A percentile compares a stretch with the other conserved stretches of the same genome.
Conservation (phyloP, 75 land plant genomes). For the Ceratopteris richardii region DNA sequence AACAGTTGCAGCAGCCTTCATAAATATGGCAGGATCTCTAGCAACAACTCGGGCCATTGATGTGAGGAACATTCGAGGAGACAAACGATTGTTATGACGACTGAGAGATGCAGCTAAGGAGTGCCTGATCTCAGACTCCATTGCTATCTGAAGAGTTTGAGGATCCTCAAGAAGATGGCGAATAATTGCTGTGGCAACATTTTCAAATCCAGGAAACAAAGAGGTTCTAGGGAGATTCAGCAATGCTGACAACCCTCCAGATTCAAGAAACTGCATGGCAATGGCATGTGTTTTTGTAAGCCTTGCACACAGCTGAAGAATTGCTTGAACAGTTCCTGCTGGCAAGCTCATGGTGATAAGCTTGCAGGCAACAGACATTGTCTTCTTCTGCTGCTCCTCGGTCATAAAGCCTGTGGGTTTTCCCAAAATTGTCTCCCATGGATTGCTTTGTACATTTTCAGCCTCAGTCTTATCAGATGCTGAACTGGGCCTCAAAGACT, state of each 20-base stretch:
- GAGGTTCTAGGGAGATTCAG: constrained; percentile 62
- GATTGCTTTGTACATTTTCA: constrained; percentile 23
- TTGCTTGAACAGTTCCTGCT: constrained; percentile 60
- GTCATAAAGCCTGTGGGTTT: constrained; percentile 69
- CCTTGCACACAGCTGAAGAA: constrained; percentile 84
- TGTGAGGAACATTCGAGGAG: constrained; percentile 63
- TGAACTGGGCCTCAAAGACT: constrained; percentile 4
- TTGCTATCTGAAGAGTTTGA: constrained; percentile 87
- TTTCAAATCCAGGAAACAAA: constrained; percentile 83
- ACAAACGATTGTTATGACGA: constrained; percentile 50
- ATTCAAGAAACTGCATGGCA: constrained; percentile 77
- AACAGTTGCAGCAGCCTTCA: constrained; percentile 72
- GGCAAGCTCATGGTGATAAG: constrained; percentile 61
- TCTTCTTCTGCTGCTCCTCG: constrained; percentile 53
- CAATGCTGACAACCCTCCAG: constrained; percentile 69
- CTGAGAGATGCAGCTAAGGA: constrained; percentile 32
- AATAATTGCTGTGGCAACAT: constrained; percentile 72
- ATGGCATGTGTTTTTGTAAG: constrained; percentile 73
- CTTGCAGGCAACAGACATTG: constrained; percentile 49
- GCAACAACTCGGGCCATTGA: constrained; percentile 86
- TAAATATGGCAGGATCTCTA: constrained; percentile 75
- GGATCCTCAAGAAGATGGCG: constrained; percentile 97
- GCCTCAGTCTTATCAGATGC: constrained; percentile 10
- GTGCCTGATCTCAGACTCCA: constrained; percentile 94
- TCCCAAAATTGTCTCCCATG: constrained; percentile 61